Evolutionary conservation across 179 eudicot species (phyloP).

Genomic region (Silene coronaria): DNA sequence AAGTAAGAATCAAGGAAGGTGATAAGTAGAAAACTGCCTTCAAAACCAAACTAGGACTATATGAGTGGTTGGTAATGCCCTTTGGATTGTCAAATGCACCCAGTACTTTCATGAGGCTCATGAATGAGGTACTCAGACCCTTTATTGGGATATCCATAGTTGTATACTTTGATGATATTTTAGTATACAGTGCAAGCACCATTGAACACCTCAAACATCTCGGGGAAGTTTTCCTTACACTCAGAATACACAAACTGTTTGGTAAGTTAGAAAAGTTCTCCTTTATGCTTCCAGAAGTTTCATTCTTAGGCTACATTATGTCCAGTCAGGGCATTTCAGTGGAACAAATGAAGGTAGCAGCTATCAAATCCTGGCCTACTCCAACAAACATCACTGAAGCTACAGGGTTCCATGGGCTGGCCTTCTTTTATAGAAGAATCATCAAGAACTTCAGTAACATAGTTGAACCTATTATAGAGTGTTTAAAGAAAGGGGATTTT

Average conservation of each 20-base stretch:
- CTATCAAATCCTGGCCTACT: background rate
- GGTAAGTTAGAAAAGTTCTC: background rate
- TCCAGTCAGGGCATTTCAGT: background rate
- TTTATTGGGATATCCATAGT: too few species aligned
- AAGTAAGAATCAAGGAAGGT: too few species aligned
- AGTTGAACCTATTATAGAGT: background rate
- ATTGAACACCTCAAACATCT: too few species aligned
- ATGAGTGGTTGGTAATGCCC: too few species aligned
- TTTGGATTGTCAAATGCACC: too few species aligned
- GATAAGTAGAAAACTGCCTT: too few species aligned
- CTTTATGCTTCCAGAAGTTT: background rate
- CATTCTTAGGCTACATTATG: background rate
- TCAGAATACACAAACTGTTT: background rate
- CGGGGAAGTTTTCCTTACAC: too few species aligned
- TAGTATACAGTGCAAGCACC: too few species aligned
- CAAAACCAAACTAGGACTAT: too few species aligned
- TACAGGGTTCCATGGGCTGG: background rate
- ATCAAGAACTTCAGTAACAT: background rate
- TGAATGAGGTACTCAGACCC: too few species aligned
- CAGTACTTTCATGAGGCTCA: too few species aligned
- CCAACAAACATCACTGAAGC: background rate
- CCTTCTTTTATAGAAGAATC: background rate
- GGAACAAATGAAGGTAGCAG: background rate
- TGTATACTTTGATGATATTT: too few species aligned
- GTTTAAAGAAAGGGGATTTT: background rate